These are phyloP conservation scores for Mycena leptocephala DNA, from an alignment of 768 basidiomycete species.

Conservation along the genomic window DNA sequence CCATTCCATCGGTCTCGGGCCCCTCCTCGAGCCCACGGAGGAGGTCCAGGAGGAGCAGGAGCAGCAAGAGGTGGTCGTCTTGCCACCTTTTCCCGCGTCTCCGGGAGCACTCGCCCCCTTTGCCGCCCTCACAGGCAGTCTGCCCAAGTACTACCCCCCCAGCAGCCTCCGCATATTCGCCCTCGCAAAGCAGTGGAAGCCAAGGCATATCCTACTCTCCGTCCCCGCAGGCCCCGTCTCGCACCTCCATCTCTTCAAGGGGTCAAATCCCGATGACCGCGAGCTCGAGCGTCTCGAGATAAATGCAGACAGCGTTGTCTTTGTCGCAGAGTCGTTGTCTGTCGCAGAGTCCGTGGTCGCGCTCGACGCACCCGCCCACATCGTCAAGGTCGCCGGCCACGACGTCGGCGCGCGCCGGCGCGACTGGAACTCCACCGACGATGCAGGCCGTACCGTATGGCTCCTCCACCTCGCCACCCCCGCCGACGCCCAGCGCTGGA, in stretches of 20 bases:
- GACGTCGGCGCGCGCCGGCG: slow-evolving; percentile 68
- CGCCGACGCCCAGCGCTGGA: slow-evolving; percentile 82
- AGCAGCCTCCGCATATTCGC: slow-evolving; percentile 82
- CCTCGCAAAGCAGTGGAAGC: slow-evolving; percentile 61
- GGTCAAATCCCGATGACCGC: slow-evolving; percentile 65
- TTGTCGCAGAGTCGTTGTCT: slow-evolving; percentile 70
- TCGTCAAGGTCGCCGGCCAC: slow-evolving; percentile 79
- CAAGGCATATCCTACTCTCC: slow-evolving; percentile 39
- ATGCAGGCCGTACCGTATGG: slow-evolving; percentile 76
- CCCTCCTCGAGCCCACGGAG: slow-evolving; percentile 58
- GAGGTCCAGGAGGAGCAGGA: slow-evolving; percentile 46
- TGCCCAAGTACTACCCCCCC: slow-evolving; percentile 81
- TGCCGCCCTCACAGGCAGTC: slow-evolving; percentile 64
- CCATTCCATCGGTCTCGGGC: slow-evolving; percentile 80
- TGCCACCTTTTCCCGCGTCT: slow-evolving; percentile 79
- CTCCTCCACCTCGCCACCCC: slow-evolving; percentile 77
- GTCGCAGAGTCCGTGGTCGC: not conserved
- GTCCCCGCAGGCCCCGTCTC: slow-evolving; percentile 61
- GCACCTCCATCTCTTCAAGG: slow-evolving; percentile 85
- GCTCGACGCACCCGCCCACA: slow-evolving; percentile 66
- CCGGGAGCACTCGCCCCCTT: slow-evolving; percentile 67
- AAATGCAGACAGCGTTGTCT: slow-evolving; percentile 83
- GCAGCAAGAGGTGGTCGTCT: not conserved
- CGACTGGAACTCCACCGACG: slow-evolving; percentile 59
- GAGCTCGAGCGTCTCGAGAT: slow-evolving; percentile 86